These are phyloP conservation scores for cucumber (Cucumis sativus) DNA, from an alignment of 306 rosid genomes.

Conservation along the genomic window DNA sequence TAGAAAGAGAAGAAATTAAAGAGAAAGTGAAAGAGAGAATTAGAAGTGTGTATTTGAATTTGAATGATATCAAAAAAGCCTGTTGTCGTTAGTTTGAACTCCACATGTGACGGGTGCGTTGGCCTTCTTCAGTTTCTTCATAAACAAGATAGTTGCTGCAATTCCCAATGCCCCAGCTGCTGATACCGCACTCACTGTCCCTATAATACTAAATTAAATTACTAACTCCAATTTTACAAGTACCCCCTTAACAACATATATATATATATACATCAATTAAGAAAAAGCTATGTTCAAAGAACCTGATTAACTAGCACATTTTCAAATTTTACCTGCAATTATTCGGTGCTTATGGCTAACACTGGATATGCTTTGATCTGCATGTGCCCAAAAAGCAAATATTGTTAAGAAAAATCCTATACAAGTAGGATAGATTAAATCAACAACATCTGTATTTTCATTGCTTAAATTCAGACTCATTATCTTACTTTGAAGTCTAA, in stretches of 20 bases:
- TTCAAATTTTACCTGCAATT: constrained; percentile 47
- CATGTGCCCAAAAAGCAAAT: not conserved
- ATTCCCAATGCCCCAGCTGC: constrained; percentile 72
- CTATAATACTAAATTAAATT: constrained; percentile 14
- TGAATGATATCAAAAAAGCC: constrained; percentile 54
- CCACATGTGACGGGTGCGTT: constrained; percentile 83
- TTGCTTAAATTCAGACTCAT: too few relatives aligned
- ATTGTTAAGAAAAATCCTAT: too few relatives aligned
- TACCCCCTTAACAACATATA: too few relatives aligned
- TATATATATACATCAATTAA: too few relatives aligned
- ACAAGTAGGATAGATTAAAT: too few relatives aligned
- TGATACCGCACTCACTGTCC: constrained; percentile 54
- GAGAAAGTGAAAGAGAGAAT: constrained; percentile 15
- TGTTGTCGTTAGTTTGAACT: constrained; percentile 76
- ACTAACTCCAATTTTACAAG: not conserved
- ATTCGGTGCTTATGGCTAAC: constrained; percentile 38
- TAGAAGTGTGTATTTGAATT: not conserved
- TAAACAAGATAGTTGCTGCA: constrained; percentile 74
- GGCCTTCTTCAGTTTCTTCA: constrained; percentile 61
- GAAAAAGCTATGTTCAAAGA: too few relatives aligned
- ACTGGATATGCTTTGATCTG: constrained; percentile 46
- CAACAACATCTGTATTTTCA: too few relatives aligned
- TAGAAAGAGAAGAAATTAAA: too few relatives aligned
- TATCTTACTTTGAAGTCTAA: too few relatives aligned
- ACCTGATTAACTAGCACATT: too few relatives aligned